Base-by-base conservation (phyloP, 257 asterid genomes). In the Petunia secreta region DNA sequence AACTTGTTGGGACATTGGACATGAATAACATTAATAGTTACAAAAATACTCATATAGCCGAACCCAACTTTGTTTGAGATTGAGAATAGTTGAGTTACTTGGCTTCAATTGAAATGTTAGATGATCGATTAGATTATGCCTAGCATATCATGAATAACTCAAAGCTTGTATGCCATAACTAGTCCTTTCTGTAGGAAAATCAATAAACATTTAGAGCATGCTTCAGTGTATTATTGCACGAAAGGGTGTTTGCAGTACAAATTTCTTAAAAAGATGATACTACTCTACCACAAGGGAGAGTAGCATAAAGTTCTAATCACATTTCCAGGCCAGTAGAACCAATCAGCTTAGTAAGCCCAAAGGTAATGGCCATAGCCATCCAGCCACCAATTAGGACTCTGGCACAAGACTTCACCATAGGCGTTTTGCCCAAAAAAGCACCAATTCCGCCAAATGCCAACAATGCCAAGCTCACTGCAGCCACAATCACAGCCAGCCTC, bases 331-430 rank as follows among this genome's bases (percentile, higher is more conserved):
- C 85, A 46, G 46, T 65, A 65, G 64, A 77, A 25, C 65, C 82
- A 15, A 46, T 66, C 64, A 34, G 37, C 64, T 55, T 78, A 44
- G 80, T 78, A 39, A 91, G 89, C 0, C 92, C 96, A 84, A 86
- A 92, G 2, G 96, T 92, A 36, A 91, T 86, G 34, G 80, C 95
- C 97, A 93, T 93, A 8, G 96, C 96, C 89, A 90, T 69, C 91
- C 90, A 89, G 1, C 96, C 97, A 40, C 97, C 98, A n/a, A 89
- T 38, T 81, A 92, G 59, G 77, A 89, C 91, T 74, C 97, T 87
- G 48, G 38, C 80, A 50, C 91, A 88, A 2, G 92, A 85, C 85
- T 63, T 85, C 79, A 11, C 84, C 84, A 81, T 81, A 62, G 53
- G 75, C 57, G 91, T 85, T 75, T 83, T 69, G 38, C 96, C 97